Base-by-base conservation (phyloP, 495 filamentous ascomycete species). In the Lichina pygmaea region DNA sequence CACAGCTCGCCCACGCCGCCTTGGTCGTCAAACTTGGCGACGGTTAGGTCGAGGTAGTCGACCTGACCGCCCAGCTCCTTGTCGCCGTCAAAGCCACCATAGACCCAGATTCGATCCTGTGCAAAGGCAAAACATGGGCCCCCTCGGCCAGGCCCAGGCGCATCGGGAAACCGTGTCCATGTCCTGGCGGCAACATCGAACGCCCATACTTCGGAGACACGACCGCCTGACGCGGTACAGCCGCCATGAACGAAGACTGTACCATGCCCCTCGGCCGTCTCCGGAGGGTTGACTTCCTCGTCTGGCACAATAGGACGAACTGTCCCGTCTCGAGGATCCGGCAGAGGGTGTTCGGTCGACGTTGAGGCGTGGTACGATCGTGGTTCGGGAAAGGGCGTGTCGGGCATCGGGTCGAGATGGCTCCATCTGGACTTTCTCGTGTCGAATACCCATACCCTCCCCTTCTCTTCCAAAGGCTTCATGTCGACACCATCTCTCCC, bases 191-290 rank as follows among this genome's bases (percentile, higher is more conserved):
- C 59, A 8, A 84, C 50, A 52, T 74, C 69, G 54, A 84, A 85
- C 0, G 70, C 66, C 81, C 81, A 86, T 0, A 83, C 54, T 56
- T 86, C 81, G 6, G 62, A 56, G 2, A 75, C 60, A 11, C 75
- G 60, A 12, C 64, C 70, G 7, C 62, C 66, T 9, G 44, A 45
- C 3, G 67, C 60, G 0, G 69, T 65, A 51, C 75, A 80, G 0
- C 81, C 81, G 7, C 74, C 80, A 51, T 85, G 79, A 12, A 89
- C 55, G 53, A 76, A 75, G 34, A 89, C 56, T 0, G 59, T 66
- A 33, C 62, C 60, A 11, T 68, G 17, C 12, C 30, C 42, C 10
- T 32, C 30, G 12, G 42, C 10, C 32, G 44, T 38, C 31, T 17
- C 16, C 16, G 42, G 42, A 17, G 42, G 42, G 6, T 43, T 11